A percentile compares a stretch with the other conserved stretches of the same genome.
Conservation (phyloP, 495 filamentous ascomycete species). For the Bathelium albidoporum region DNA sequence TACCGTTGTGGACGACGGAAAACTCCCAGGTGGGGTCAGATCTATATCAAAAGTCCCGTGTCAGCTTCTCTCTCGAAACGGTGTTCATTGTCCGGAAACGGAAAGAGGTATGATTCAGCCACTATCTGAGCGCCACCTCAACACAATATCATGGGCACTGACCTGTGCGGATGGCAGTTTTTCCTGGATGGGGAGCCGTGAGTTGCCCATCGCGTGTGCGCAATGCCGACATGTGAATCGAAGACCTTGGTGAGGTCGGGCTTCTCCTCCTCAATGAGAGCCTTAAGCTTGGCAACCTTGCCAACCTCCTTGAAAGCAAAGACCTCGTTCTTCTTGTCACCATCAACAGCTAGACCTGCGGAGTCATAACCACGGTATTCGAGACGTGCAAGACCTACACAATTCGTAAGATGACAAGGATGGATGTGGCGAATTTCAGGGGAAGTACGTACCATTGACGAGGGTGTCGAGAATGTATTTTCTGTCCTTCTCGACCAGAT, state of each 20-base stretch:
- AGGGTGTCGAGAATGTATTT: constrained; percentile 90
- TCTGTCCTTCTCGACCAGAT: constrained; percentile 90
- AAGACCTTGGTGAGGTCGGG: constrained; percentile 84
- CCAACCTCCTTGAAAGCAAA: constrained; percentile 97
- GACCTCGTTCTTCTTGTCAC: constrained; percentile 97
- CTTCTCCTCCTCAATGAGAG: constrained; percentile 75
- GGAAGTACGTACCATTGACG: constrained; percentile 66
- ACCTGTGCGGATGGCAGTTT: constrained; percentile 98
- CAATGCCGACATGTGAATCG: constrained; percentile 94
- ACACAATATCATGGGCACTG: constrained; percentile 26
- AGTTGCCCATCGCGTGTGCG: constrained; percentile 97
- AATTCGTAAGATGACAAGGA: constrained; percentile 8
- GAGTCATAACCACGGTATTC: constrained; percentile 98
- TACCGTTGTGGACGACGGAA: constrained; percentile 95
- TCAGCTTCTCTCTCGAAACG: not conserved
- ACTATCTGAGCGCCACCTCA: not conserved
- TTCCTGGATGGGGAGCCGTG: constrained; percentile 85
- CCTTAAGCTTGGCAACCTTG: constrained; percentile 92
- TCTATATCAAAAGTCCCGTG: constrained; percentile 23
- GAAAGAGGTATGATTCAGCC: not conserved
- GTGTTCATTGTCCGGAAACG: not conserved
- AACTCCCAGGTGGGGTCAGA: constrained; percentile 90
- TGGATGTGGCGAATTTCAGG: constrained; percentile 13
- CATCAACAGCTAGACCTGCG: constrained; percentile 89
- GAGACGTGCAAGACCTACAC: constrained; percentile 64